Evolutionary conservation across 2,329 filamentous ascomycete species (phyloP).

Genomic region (Xylariaceae sp.): DNA sequence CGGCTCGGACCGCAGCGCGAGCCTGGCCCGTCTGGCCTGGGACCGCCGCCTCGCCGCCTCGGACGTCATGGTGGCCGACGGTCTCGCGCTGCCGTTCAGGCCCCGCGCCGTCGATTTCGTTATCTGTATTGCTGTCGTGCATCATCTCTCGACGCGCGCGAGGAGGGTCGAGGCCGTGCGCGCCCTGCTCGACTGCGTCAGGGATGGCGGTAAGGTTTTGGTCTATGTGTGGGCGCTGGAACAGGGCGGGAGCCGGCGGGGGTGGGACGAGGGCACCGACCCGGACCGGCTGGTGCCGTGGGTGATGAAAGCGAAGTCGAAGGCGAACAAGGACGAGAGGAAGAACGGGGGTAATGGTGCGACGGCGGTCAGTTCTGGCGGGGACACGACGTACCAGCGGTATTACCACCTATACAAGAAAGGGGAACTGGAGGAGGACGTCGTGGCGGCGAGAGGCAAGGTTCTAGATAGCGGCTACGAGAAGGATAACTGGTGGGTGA

Average conservation of each 20-base stretch:
- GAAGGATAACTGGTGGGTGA: constrained; percentile 97
- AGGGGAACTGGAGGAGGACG: constrained; percentile 83
- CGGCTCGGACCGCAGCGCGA: constrained; percentile 77
- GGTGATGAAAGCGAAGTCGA: constrained; percentile 56
- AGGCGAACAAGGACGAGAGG: constrained; percentile 29
- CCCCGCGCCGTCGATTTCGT: constrained; percentile 69
- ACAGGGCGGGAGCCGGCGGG: constrained; percentile 81
- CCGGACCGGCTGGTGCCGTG: constrained; percentile 97
- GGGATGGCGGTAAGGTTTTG: constrained; percentile 64
- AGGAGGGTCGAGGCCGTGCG: constrained; percentile 74
- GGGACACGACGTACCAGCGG: constrained; percentile 70
- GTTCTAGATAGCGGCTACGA: constrained; percentile 87
- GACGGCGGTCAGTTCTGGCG: background rate
- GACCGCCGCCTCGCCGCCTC: constrained; percentile 32
- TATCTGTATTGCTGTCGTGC: constrained; percentile 91
- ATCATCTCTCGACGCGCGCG: constrained; percentile 81
- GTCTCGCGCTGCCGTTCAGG: constrained; percentile 80
- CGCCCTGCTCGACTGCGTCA: constrained; percentile 70
- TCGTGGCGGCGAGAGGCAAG: constrained; percentile 71
- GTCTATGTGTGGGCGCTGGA: constrained; percentile 97
- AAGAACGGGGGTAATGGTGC: background rate
- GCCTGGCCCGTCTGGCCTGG: constrained; percentile 55
- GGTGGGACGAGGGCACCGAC: constrained; percentile 80
- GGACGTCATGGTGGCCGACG: constrained; percentile 74
- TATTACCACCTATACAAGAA: constrained; percentile 93